Conservation (phyloP, 345 rosid genomes). For the Barbarea vulgaris region DNA sequence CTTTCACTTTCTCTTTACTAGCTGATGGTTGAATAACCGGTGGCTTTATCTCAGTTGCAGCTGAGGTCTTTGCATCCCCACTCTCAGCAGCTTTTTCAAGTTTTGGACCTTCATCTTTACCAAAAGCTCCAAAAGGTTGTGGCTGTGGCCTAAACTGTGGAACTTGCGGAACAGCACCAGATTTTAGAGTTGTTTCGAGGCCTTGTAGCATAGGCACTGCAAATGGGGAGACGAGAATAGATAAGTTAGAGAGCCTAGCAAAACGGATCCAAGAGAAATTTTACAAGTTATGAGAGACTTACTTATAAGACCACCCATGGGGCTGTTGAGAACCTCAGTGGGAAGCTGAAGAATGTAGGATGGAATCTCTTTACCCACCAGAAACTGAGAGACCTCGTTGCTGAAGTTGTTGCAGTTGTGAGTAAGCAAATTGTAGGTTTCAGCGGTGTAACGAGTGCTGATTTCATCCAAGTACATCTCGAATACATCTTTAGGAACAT, state of each 20-base stretch:
- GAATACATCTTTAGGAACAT: constrained; percentile 87
- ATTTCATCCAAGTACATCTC: constrained; percentile 88
- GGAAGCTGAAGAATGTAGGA: constrained; percentile 90
- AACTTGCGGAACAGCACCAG: constrained; percentile 86
- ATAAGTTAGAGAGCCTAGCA: background rate
- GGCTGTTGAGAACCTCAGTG: constrained; percentile 84
- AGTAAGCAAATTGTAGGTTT: constrained; percentile 70
- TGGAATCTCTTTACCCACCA: constrained; percentile 80
- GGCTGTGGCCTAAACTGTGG: constrained; percentile 78
- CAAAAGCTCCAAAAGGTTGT: constrained; percentile 36
- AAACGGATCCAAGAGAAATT: background rate
- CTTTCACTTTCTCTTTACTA: constrained; percentile 39
- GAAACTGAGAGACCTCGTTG: constrained; percentile 88
- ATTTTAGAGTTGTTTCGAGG: constrained; percentile 71
- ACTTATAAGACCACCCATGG: constrained; percentile 89
- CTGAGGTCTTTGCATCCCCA: constrained; percentile 27
- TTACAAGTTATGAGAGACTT: constrained; percentile 40
- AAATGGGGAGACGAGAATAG: constrained; percentile 3
- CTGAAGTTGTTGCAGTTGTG: constrained; percentile 97
- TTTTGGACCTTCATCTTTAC: constrained; percentile 29
- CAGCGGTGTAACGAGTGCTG: constrained; percentile 84
- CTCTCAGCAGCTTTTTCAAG: constrained; percentile 26
- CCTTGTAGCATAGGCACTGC: constrained; percentile 98
- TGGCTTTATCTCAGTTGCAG: constrained; percentile 17
- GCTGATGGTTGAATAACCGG: constrained; percentile 45